phyloP scores from a whole-genome alignment of 495 filamentous ascomycete genomes.

The Apiosordaria backusii region DNA sequence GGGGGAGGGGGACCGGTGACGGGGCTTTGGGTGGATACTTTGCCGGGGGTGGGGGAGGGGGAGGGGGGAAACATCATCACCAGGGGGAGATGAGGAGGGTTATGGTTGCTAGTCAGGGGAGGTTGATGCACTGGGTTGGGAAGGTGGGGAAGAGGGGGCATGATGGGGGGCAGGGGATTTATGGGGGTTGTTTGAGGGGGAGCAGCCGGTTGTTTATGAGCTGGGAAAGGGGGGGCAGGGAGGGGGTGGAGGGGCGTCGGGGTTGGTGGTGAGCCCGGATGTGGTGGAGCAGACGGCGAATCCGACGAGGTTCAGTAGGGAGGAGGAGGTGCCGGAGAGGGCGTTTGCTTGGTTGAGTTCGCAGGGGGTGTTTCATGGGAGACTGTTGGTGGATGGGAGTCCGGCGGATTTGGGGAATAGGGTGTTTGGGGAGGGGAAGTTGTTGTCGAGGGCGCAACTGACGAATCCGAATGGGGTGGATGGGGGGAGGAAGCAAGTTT shows the following conservation, averaged over 20 bases:
- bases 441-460: slow-evolving; percentile 69
- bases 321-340: slow-evolving; percentile 52
- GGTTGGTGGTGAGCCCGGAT: slow-evolving; percentile 73
- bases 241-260: no score
- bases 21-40: slow-evolving; percentile 73
- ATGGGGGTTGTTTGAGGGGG: slow-evolving; percentile 80
- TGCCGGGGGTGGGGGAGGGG: slow-evolving; percentile 63
- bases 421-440: slow-evolving; percentile 66
- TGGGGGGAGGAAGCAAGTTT: slow-evolving; percentile 59
- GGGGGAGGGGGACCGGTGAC: slow-evolving; percentile 65
- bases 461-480: slow-evolving; percentile 55
- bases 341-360: slow-evolving; percentile 87
- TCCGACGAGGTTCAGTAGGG: slow-evolving; percentile 22
- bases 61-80: no score
- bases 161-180: slow-evolving; percentile 79
- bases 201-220: slow-evolving; percentile 72
- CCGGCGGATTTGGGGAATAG: slow-evolving; percentile 59
- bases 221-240: slow-evolving; percentile 35
- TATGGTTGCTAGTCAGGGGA: slow-evolving; percentile 69
- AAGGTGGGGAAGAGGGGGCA: slow-evolving; percentile 68
- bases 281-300: slow-evolving; percentile 43
- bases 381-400: slow-evolving; percentile 49
- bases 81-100: slow-evolving; percentile 69
- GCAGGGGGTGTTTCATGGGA: slow-evolving; percentile 85
- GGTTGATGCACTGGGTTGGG: slow-evolving; percentile 74